Base-by-base conservation (phyloP, 208 protist species). In the Trypanosoma avium region DNA sequence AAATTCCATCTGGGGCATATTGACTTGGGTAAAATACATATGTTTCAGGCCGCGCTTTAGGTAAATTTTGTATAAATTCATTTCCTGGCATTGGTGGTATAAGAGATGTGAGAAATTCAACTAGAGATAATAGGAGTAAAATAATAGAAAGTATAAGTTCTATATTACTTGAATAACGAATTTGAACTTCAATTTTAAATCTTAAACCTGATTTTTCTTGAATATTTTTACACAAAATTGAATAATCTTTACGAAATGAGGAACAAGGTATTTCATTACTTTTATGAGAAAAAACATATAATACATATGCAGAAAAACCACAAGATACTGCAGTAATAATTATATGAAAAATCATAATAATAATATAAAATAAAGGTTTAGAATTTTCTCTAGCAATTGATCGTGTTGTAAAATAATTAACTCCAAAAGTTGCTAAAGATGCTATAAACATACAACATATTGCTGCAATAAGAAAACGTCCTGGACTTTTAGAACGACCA, bases 1-100 rank as follows among this genome's bases (percentile, higher is more conserved):
- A 57, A 7, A 86, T 74, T 7, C 88, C 88, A 45, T 94, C 88
- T 2, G 84, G 88, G 9, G 84, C 84, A 67, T 86, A 94, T 22
- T 69, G 33, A 56, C 82, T 88, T 1, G 84, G 77, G 29, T 75
- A 75, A 50, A 94, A 94, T 12, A 77, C 63, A 63, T 82, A 77
- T 33, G 88, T 91, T 59, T 90, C 81, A 2, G 88, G 79, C 0
- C 67, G 69, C 19, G 88, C 88, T 3, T 55, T 73, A 21, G 48
- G 36, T 9, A 90, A 60, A 10, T 36, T 40, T 3, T 66, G 47
- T 22, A 73, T 62, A 9, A 54, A 47, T 2, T 35, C 33, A 0
- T 38, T 21, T 12, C 21, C 38, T 2, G 82, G 84, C 52, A 89
- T 62, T 0, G 75, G 52, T 3, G 79, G 82, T 5, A 89, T 33